Conservation (phyloP, 805 yeast species). For the Sugiyamaella chiloensis region DNA sequence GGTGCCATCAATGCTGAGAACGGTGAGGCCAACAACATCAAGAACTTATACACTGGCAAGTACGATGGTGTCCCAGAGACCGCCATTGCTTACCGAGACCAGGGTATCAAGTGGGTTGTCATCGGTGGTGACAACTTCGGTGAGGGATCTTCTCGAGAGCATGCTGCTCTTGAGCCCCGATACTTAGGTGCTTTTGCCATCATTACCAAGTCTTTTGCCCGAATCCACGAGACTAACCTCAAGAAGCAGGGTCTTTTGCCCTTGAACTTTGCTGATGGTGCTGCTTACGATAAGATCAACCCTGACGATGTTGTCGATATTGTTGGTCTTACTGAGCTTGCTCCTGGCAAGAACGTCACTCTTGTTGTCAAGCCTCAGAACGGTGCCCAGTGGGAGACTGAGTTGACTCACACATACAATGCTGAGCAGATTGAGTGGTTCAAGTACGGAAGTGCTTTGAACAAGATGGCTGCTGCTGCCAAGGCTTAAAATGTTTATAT, state of each 20-base stretch:
- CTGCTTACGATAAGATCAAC: conserved; percentile 90
- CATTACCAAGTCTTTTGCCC: conserved; percentile 95
- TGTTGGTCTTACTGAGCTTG: conserved; percentile 73
- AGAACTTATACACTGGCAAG: conserved; percentile 87
- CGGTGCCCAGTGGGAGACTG: conserved; percentile 83
- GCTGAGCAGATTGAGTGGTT: conserved; percentile 97
- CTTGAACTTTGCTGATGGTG: conserved; percentile 84
- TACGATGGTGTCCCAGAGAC: conserved; percentile 96
- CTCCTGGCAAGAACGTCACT: conserved; percentile 89
- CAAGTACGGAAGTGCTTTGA: conserved; percentile 98
- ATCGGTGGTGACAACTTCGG: conserved; percentile 98
- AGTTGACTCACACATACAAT: conserved; percentile 95
- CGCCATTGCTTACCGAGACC: conserved; percentile 90
- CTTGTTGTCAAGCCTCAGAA: conserved; percentile 69
- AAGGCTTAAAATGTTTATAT: conserved; percentile 6
- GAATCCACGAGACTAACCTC: conserved; percentile 99
- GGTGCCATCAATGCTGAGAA: conserved; percentile 98
- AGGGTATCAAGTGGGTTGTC: conserved; percentile 93
- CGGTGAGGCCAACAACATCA: conserved; percentile 87
- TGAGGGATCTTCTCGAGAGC: conserved; percentile 99
- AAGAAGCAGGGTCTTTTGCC: conserved; percentile 99
- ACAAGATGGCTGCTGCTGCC: conserved; percentile 70
- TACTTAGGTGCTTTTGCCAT: conserved; percentile 98
- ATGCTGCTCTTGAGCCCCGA: conserved; percentile 99
- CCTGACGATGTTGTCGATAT: conserved; percentile 88